Percentiles rank a stretch among this genome's conserved stretches.
Conservation (phyloP, 2,329 filamentous ascomycete genomes). For the Trichoderma breve region DNA sequence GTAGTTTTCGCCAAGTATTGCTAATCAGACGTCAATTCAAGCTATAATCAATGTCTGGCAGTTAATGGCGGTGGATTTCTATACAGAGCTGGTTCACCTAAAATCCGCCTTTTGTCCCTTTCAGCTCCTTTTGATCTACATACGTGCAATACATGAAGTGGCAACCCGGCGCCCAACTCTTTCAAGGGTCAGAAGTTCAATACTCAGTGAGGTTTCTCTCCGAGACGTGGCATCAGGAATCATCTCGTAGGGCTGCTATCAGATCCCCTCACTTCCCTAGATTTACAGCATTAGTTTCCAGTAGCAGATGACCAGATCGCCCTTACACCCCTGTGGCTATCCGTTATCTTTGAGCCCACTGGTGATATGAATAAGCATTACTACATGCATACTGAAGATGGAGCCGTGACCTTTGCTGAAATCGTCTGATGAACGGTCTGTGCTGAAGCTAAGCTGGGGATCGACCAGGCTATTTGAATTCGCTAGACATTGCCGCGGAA, state of each 20-base stretch:
- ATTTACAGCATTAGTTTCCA: background rate
- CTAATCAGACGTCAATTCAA: background rate
- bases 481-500: background rate
- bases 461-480: background rate
- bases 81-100: background rate
- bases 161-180: background rate
- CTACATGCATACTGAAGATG: background rate
- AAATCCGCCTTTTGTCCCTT: background rate
- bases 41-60: background rate
- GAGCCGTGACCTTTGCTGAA: background rate
- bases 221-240: background rate
- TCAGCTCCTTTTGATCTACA: background rate
- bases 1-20: background rate
- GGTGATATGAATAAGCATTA: background rate
- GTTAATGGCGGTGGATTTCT: background rate
- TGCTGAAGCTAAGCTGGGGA: background rate
- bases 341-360: background rate
- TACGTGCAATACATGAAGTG: background rate
- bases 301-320: background rate
- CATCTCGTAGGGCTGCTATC: background rate
- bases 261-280: background rate
- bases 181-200: background rate
- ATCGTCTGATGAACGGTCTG: background rate
- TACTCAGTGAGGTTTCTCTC: background rate
- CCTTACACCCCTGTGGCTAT: background rate